Conservation (phyloP, 2,329 filamentous ascomycete species). For the Colletotrichum limetticola region DNA sequence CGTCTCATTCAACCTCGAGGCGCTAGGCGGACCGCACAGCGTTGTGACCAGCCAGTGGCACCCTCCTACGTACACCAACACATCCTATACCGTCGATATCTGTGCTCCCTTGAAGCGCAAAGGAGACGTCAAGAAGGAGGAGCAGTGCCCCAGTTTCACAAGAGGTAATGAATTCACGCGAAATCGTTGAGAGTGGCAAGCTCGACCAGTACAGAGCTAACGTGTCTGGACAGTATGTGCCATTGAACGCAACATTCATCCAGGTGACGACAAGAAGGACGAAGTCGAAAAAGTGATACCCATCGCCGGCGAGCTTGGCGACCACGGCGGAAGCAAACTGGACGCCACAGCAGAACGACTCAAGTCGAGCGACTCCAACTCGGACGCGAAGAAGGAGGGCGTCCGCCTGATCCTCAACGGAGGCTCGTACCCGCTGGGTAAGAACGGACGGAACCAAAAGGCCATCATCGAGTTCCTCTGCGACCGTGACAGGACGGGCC, state of each 20-base stretch:
- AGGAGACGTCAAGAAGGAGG: constrained; percentile 62
- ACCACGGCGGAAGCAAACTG: constrained; percentile 67
- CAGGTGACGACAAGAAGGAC: constrained; percentile 57
- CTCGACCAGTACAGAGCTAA: constrained; percentile 15
- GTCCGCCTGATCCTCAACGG: constrained; percentile 75
- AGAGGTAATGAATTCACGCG: constrained; percentile 62
- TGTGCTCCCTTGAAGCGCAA: constrained; percentile 75
- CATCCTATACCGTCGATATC: constrained; percentile 84
- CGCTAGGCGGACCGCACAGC: constrained; percentile 74
- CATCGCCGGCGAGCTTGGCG: constrained; percentile 77
- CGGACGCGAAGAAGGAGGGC: constrained; percentile 77
- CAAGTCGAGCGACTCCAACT: constrained; percentile 70
- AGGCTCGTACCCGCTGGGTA: constrained; percentile 65
- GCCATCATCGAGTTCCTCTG: constrained; percentile 90
- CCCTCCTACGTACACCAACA: constrained; percentile 71
- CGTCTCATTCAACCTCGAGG: constrained; percentile 71
- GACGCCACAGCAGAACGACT: constrained; percentile 75
- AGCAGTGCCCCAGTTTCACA: constrained; percentile 76
- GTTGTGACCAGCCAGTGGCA: constrained; percentile 69
- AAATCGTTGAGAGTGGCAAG: background rate
- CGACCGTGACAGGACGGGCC: constrained; percentile 75
- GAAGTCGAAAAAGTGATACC: constrained; percentile 70
- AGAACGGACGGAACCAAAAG: constrained; percentile 69
- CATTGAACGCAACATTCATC: constrained; percentile 69
- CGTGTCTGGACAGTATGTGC: constrained; percentile 74